Evolutionary conservation across 306 rosid species (phyloP), one percentile per base, ranked within the genome.

Genomic region (Quercus berberidifolia): DNA sequence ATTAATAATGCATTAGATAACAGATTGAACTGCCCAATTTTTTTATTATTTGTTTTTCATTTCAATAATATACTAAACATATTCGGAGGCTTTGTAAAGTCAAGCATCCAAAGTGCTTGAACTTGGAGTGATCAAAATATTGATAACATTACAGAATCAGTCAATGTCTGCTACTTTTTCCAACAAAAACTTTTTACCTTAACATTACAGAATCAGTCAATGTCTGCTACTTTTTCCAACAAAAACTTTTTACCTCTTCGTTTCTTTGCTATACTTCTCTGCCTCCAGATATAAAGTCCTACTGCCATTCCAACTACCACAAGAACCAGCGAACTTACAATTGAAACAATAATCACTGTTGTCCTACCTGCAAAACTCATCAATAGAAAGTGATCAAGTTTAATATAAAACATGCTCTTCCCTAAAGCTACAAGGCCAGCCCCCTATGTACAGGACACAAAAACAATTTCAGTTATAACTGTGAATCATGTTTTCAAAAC

Each of bases 251-350:
- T 85, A 93, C 99, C 93, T 91, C 87, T 93, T 78, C 99, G 85
- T 84, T 91, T 95, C 91, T 85, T 90, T 41, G 46, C 73, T 90
- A 91, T 81, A 91, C 85, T 38, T 91, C 84, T 89, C 91, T 91
- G 31, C 64, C 75, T 89, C 46, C 46, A 41, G 72, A 95, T 75
- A 82, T 91, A 91, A 64, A 76, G 80, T 28, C 94, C 98, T 56
- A 88, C 43, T 23, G 43, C 84, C 15, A 74, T 79, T 55, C 78
- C 96, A 55, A 91, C 87, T n/a, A 70, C 86, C 23, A 83, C 69
- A 85, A 95, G 90, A 46, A 90, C 84, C 76, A 86, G 75, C 3
- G 93, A 86, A 85, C 98, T 95, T 55, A 86, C 81, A 57, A 89
- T 90, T 38, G 90, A 86, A 55, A 90, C 86, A n/a, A 86, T 85